Evolutionary conservation across 306 rosid genomes (phyloP), one percentile per base, ranked within the genome.

Genomic region (Senna siamea): DNA sequence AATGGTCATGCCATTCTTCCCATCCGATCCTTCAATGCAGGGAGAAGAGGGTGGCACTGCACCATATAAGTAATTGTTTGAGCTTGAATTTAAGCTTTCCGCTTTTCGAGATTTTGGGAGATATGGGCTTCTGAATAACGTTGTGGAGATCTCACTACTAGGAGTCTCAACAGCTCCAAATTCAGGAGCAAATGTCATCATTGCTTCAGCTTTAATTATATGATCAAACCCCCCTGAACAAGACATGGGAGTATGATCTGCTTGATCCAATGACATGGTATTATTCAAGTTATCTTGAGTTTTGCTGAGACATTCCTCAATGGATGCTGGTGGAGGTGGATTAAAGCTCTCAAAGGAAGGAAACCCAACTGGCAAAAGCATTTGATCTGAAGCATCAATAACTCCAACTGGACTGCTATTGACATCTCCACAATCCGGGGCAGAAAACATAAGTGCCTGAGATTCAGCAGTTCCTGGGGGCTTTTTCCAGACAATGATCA

Each of bases 401-500:
- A 82, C 75, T 79, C 87, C 98, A 75, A 72, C 96, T 66, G 93
- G 90, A 81, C 92, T 94, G 85, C 87, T 86, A 48, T 81, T 87
- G 73, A 88, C 85, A 84, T 94, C 96, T 30, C 94, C 89, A 70
- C 81, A 85, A 67, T 94, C 93, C 35, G 95, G 87, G 38, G 88
- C 92, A 74, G 95, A 82, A 66, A 91, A 81, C 74, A 87, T 63
- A 15, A 91, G 90, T n/a, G 95, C 85, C 81, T 94, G 98, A 60
- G 96, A 83, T 77, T 94, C 98, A 0, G 95, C 87, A 79, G 96
- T 87, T 91, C 98, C 98, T 80, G 98, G 98, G 86, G 98, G 98
- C 98, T 93, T 83, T 61, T 76, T 44, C 76, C 82, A 86, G 69
- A 83, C 65, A 89, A 80, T 78, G 37, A 75, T 63, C 46, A 72